These are phyloP conservation scores for Colletotrichum trifolii DNA, from an alignment of 2,329 filamentous ascomycete species.

Conservation along the genomic window DNA sequence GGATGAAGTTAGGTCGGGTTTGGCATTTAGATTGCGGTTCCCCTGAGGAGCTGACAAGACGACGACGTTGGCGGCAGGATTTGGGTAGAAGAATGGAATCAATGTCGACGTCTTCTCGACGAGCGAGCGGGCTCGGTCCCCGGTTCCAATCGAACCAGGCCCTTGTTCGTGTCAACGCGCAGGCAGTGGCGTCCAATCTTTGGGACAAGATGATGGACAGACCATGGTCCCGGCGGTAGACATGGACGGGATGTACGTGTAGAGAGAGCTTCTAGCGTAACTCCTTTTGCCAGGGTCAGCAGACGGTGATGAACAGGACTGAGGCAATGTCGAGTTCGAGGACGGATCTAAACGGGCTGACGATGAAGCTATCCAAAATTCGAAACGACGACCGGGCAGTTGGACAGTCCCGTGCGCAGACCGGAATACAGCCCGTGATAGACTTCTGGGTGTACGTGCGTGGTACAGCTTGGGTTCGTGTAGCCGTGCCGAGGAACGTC, in stretches of 20 bases:
- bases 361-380: constrained; percentile 19
- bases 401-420: constrained; percentile 26
- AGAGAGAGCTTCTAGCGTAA: constrained; percentile 18
- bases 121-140: constrained; percentile 9
- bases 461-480: neutral
- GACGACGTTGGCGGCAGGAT: neutral
- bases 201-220: constrained; percentile 5
- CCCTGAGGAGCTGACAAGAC: constrained; percentile 3
- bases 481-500: no score
- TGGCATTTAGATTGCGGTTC: constrained; percentile 18
- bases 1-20: constrained; percentile 6
- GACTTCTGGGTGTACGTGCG: constrained; percentile 2
- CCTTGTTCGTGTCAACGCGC: constrained; percentile 32
- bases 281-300: constrained; percentile 3
- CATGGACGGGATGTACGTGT: neutral
- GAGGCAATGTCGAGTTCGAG: no score
- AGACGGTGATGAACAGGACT: no score
- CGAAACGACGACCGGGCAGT: constrained; percentile 26
- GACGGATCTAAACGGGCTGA: neutral
- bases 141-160: constrained; percentile 5
- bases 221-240: constrained; percentile 1
- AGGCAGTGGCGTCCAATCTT: constrained; percentile 27
- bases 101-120: constrained; percentile 16
- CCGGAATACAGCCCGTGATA: constrained; percentile 23
- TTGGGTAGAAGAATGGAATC: constrained; percentile 12